phyloP scores from a whole-genome alignment of 805 yeast genomes.

The Candida boidinii region DNA sequence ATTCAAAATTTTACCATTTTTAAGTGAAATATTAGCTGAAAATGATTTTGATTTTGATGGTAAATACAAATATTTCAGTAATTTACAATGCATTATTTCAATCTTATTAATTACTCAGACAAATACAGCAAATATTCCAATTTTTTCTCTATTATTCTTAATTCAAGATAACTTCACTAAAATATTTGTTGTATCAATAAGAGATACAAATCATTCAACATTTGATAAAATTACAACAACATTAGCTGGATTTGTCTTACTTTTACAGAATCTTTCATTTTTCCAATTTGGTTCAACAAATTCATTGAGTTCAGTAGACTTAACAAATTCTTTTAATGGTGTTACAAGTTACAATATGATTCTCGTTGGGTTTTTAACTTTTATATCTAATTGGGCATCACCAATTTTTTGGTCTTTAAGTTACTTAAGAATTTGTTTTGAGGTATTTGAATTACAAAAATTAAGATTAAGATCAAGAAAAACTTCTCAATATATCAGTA shows the following conservation, averaged over 20 bases:
- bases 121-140: constrained; percentile 44
- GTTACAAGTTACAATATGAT: constrained; percentile 58
- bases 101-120: constrained; percentile 48
- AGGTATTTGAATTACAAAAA: constrained; percentile 5
- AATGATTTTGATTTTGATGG: background rate
- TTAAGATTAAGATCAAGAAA: constrained; percentile 7
- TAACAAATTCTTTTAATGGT: constrained; percentile 91
- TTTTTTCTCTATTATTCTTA: constrained; percentile 26
- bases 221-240: constrained; percentile 6
- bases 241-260: constrained; percentile 28
- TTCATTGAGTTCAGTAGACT: constrained; percentile 82
- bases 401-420: constrained; percentile 74
- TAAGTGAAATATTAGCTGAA: background rate
- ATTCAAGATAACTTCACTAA: constrained; percentile 19
- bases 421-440: constrained; percentile 18
- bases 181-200: constrained; percentile 8
- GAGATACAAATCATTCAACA: constrained; percentile 7
- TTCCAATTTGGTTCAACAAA: constrained; percentile 89
- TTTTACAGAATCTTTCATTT: constrained; percentile 69
- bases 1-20: background rate
- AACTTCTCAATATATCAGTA: too few species aligned
- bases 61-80: constrained; percentile 20
- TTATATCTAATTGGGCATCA: constrained; percentile 77
- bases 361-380: constrained; percentile 70
- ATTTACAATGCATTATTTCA: constrained; percentile 27